These are phyloP conservation scores for Sonneratia caseolaris DNA, from an alignment of 345 rosid species.

Conservation along the genomic window DNA sequence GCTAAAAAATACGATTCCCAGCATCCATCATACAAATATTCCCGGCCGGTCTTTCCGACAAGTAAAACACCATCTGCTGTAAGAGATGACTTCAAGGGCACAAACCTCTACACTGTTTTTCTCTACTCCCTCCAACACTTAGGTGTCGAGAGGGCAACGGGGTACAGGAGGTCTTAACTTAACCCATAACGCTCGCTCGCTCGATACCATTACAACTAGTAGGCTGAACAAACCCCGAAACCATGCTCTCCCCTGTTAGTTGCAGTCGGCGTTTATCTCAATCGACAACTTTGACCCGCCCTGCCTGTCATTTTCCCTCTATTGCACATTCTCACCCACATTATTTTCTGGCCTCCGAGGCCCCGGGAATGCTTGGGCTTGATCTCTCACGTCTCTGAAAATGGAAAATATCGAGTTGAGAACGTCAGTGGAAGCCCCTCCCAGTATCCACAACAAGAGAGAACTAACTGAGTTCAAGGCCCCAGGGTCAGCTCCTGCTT, in stretches of 20 bases:
- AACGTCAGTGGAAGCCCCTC: constrained; percentile 91
- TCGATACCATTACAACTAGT: constrained; percentile 1
- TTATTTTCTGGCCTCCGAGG: constrained; percentile 19
- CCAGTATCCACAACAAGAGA: constrained; percentile 78
- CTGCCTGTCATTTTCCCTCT: not conserved
- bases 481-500: constrained; percentile 45
- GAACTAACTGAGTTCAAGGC: constrained; percentile 80
- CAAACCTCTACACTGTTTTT: too few relatives aligned
- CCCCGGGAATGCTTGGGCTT: constrained; percentile 47
- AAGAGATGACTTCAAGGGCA: too few relatives aligned
- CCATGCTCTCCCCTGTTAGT: not conserved
- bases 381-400: constrained; percentile 88
- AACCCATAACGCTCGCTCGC: too few relatives aligned
- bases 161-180: too few relatives aligned
- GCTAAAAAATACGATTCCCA: too few relatives aligned
- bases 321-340: constrained; percentile 17
- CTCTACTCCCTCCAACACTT: too few relatives aligned
- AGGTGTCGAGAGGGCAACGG: not conserved
- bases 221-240: not conserved
- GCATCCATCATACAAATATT: too few relatives aligned
- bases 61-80: not conserved
- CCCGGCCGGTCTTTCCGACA: not conserved
- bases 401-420: constrained; percentile 74
- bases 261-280: not conserved
- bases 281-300: not conserved